Evolutionary conservation across 768 basidiomycete species (phyloP).

Genomic region (Termitomyces sp.): DNA sequence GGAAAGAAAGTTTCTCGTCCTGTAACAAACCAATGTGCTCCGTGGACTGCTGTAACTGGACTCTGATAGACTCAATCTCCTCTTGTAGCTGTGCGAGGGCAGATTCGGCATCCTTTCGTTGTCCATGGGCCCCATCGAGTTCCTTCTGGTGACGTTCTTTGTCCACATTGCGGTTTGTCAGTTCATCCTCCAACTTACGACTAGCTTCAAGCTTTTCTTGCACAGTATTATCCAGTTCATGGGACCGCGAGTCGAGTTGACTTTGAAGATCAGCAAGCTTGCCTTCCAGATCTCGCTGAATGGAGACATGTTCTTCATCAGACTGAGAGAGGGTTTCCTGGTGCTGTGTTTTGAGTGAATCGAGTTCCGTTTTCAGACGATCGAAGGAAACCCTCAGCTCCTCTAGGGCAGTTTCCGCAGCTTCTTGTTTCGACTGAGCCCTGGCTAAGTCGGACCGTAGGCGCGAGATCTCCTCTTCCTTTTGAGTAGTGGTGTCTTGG

Average conservation of each 20-base stretch:
- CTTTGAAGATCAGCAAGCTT: constrained; percentile 31
- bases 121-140: constrained; percentile 25
- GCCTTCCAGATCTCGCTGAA: constrained; percentile 28
- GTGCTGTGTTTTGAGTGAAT: constrained; percentile 23
- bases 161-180: constrained; percentile 27
- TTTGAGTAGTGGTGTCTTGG: constrained; percentile 5
- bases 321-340: constrained; percentile 23
- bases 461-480: constrained; percentile 5
- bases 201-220: constrained; percentile 36
- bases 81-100: constrained; percentile 30
- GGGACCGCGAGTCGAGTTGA: constrained; percentile 31
- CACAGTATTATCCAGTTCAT: constrained; percentile 33
- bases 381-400: constrained; percentile 12
- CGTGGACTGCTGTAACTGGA: constrained; percentile 39
- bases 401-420: constrained; percentile 15
- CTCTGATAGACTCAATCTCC: constrained; percentile 31
- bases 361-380: constrained; percentile 14
- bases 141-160: constrained; percentile 28
- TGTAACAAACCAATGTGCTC: constrained; percentile 32
- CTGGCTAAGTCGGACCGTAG: constrained; percentile 10
- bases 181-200: constrained; percentile 35
- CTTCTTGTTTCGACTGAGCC: constrained; percentile 5
- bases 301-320: constrained; percentile 23
- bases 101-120: constrained; percentile 27
- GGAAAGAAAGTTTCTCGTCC: constrained; percentile 49